These are phyloP conservation scores for Vaccinium myrtillus DNA, from an alignment of 148 eudicot species.

Conservation along the genomic window DNA sequence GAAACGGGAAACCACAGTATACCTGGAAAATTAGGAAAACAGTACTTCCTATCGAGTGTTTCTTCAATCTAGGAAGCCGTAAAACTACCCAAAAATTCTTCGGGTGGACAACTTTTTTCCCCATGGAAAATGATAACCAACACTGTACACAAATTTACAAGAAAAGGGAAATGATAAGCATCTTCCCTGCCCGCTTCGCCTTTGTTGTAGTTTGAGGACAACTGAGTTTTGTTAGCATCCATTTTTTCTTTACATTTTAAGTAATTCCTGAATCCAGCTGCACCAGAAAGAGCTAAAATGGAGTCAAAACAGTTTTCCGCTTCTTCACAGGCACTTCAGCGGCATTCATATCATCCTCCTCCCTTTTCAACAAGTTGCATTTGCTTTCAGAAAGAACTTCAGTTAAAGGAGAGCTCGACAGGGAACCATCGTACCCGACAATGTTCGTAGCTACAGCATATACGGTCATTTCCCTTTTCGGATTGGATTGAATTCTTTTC, in stretches of 20 bases:
- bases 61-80: neutral
- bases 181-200: neutral
- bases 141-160: conserved; percentile 4
- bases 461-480: conserved; percentile 29
- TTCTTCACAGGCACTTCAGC: conserved; percentile 19
- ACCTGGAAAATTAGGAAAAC: neutral
- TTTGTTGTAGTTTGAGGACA: neutral
- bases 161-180: neutral
- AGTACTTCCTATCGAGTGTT: neutral
- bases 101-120: neutral
- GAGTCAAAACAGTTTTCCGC: conserved; percentile 16
- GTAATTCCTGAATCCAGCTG: neutral
- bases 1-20: neutral
- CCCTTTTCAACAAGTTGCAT: conserved; percentile 11
- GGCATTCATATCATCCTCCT: conserved; percentile 7
- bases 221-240: neutral
- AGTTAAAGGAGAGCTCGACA: conserved; percentile 10
- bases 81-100: neutral
- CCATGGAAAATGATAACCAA: neutral
- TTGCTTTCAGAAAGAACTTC: neutral
- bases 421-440: conserved; percentile 17
- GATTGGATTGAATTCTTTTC: conserved; percentile 24
- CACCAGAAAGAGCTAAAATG: neutral
- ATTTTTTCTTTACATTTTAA: neutral
- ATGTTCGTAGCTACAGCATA: conserved; percentile 45